Conservation (phyloP, 352 stramenopile genomes). For the Globisporangium viniferum region DNA sequence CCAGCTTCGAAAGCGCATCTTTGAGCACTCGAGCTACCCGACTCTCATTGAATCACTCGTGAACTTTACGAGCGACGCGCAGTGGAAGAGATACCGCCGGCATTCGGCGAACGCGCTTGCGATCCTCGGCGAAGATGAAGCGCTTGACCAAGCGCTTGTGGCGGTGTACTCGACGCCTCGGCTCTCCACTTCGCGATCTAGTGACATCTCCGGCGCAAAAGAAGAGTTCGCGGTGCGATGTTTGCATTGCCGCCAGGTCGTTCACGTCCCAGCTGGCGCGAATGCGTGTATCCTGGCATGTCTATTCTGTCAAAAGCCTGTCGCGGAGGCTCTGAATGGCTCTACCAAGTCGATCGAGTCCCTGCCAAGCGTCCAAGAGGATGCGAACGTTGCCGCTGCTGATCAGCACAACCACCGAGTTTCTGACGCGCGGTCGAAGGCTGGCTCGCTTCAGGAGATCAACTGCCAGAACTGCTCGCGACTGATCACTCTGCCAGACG, state of each 20-base stretch:
- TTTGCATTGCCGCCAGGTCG: conserved; percentile 53
- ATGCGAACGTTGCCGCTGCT: conserved; percentile 6
- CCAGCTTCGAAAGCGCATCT: conserved; percentile 32
- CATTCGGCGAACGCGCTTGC: conserved; percentile 33
- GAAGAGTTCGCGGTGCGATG: conserved; percentile 40
- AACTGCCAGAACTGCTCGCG: conserved; percentile 60
- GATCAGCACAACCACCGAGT: background rate
- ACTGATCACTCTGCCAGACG: conserved; percentile 43
- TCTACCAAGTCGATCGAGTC: conserved; percentile 26
- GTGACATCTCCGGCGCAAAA: background rate
- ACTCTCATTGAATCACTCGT: conserved; percentile 38
- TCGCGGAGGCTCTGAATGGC: conserved; percentile 32
- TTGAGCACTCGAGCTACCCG: conserved; percentile 45
- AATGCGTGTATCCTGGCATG: conserved; percentile 36
- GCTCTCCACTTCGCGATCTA: background rate
- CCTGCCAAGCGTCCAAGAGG: conserved; percentile 29
- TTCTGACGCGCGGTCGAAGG: background rate
- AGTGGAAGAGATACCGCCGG: conserved; percentile 40
- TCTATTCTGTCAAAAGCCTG: conserved; percentile 40
- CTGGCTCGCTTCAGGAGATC: conserved; percentile 24
- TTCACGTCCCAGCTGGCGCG: conserved; percentile 30
- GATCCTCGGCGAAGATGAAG: conserved; percentile 49
- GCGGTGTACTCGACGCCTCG: conserved; percentile 11
- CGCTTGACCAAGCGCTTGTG: conserved; percentile 27
- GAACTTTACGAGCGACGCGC: conserved; percentile 24